A percentile compares a stretch with the other conserved stretches of the same genome.
These are phyloP conservation scores for Vigna radiata DNA, from an alignment of 306 rosid genomes.

Conservation along the genomic window DNA sequence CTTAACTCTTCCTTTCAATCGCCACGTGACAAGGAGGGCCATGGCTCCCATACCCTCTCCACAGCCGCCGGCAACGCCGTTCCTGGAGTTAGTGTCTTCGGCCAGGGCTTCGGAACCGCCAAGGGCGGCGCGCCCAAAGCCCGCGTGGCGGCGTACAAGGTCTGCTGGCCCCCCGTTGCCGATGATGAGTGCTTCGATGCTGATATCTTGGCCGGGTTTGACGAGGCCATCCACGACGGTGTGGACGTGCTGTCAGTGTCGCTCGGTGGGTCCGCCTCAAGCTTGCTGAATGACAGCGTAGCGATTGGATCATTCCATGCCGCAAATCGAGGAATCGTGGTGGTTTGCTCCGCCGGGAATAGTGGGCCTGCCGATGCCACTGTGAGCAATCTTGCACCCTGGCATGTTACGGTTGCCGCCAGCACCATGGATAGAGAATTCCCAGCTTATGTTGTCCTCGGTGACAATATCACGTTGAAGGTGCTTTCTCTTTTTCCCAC, in stretches of 20 bases:
- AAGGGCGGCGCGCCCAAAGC: constrained; percentile 91
- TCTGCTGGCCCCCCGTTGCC: constrained; percentile 79
- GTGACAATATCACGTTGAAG: constrained; percentile 56
- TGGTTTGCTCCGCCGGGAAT: constrained; percentile 92
- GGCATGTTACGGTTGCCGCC: constrained; percentile 89
- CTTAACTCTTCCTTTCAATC: constrained; percentile 68
- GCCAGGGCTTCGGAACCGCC: constrained; percentile 80
- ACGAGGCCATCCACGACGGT: constrained; percentile 79
- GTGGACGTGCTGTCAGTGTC: constrained; percentile 84
- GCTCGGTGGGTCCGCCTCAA: constrained; percentile 62
- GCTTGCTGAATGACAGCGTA: constrained; percentile 66
- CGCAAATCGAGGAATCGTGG: constrained; percentile 68
- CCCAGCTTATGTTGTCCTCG: constrained; percentile 63
- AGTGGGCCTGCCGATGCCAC: constrained; percentile 71
- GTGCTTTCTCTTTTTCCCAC: constrained; percentile 43
- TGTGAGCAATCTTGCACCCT: constrained; percentile 66
- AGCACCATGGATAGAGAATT: constrained; percentile 91
- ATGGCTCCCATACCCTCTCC: constrained; percentile 91
- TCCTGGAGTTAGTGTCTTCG: constrained; percentile 63
- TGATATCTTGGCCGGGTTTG: constrained; percentile 81
- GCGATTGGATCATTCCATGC: constrained; percentile 94
- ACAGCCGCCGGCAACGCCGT: constrained; percentile 89
- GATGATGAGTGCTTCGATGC: constrained; percentile 80
- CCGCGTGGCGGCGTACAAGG: constrained; percentile 86
- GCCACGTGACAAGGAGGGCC: constrained; percentile 85